Evolutionary conservation across 1,139 yeast species (phyloP).

Genomic region (Pichia sp.): DNA sequence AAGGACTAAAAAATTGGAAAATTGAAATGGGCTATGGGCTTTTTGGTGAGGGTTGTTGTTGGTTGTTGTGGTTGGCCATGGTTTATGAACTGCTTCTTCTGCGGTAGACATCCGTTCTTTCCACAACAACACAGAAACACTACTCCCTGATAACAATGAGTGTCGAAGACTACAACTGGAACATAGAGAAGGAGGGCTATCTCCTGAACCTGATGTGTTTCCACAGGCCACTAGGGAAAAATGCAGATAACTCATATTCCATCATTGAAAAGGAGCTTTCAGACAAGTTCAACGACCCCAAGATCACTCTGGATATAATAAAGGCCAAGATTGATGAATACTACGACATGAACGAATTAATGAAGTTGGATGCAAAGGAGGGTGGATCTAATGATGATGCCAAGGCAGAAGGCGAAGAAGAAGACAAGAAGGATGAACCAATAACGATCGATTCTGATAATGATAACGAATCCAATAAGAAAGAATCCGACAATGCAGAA

Average conservation of each 20-base stretch:
- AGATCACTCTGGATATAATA: conserved; percentile 20
- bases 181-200: conserved; percentile 18
- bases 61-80: too few species aligned
- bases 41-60: too few species aligned
- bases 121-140: too few species aligned
- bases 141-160: too few species aligned
- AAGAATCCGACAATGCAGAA: too few species aligned
- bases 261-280: conserved; percentile 32
- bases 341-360: conserved; percentile 30
- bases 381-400: conserved; percentile 29
- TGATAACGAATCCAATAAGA: too few species aligned
- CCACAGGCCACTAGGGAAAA: conserved; percentile 29
- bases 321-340: conserved; percentile 22
- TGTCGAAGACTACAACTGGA: conserved; percentile 23
- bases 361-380: conserved; percentile 24
- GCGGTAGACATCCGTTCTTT: too few species aligned
- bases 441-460: too few species aligned
- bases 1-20: too few species aligned
- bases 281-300: conserved; percentile 29
- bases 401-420: conserved; percentile 18
- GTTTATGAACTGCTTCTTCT: too few species aligned
- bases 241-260: conserved; percentile 14
- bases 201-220: conserved; percentile 27
- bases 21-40: too few species aligned
- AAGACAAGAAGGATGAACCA: too few species aligned